Evolutionary conservation across 768 basidiomycete genomes (phyloP), one percentile per base, ranked within the genome.

Genomic region (Boletus reticulatus): DNA sequence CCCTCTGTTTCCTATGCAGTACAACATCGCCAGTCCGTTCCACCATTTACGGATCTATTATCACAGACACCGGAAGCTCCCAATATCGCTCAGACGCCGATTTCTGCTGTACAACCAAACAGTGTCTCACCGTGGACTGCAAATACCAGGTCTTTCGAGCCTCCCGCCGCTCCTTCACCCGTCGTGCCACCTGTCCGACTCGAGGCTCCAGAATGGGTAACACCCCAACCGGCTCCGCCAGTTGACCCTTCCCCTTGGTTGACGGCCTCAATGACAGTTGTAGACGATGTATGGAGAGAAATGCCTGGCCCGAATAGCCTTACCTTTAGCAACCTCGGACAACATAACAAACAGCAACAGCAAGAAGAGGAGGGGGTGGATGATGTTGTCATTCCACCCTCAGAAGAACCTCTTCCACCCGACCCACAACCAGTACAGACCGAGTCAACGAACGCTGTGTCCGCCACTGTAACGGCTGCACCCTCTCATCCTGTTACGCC

Each of bases 181-280:
- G 49, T 61, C 13, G 50, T 53, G 52, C 60, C 62, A 34, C 62
- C 69, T 19, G 53, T 67, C 50, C 62, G 53, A 45, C 46, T 63
- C 17, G 63, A 67, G 45, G 53, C 61, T 24, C 68, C 74, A 4
- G 76, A 76, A 37, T 77, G 81, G 82, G 70, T 62, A 36, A 39
- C 64, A 48, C 49, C 67, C 36, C 67, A 69, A 55, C 48, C 57
- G 1, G n/a, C 49, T 14, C 57, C 59, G 13, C 52, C 62, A 51
- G 50, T 58, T 32, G 79, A 84, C 16, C 73, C 79, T 47, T 82
- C 85, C 2, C 78, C 84, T 5, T 87, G 87, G 86, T 66, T 76
- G 45, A 68, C 73, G 48, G 73, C 81, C 12, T 79, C 80, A 6
- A 74, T 83, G 51, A 75, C 75, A 22, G 63, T 66, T 36, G 67